These are phyloP conservation scores for Ceratocystis alfenasii DNA, from an alignment of 2,329 filamentous ascomycete genomes.

Conservation along the genomic window DNA sequence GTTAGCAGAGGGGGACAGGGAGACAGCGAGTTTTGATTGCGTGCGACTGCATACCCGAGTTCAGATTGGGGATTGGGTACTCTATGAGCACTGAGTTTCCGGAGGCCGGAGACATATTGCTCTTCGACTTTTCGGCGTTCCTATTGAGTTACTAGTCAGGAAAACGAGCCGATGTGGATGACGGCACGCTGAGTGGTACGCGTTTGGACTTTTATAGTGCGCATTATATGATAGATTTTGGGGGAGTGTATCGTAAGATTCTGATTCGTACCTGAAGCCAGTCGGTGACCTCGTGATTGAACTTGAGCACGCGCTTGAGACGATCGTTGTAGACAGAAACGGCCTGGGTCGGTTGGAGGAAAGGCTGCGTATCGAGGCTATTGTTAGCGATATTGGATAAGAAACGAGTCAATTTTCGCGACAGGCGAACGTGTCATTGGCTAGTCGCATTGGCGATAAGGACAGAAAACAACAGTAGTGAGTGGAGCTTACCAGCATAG, in stretches of 20 bases:
- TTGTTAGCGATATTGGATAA: neutral
- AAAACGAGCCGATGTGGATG: neutral
- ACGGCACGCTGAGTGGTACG: neutral
- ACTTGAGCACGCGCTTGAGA: conserved; percentile 69
- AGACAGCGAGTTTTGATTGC: neutral
- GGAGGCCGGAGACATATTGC: conserved; percentile 68
- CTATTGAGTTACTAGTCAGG: conserved; percentile 35
- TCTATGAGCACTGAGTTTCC: conserved; percentile 64
- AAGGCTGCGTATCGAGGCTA: conserved; percentile 43
- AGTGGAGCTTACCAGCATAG: conserved; percentile 66
- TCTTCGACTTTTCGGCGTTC: conserved; percentile 90
- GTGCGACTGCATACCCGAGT: conserved; percentile 57
- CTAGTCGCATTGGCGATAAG: neutral
- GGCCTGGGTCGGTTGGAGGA: conserved; percentile 70
- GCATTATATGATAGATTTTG: neutral
- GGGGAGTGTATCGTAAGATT: neutral
- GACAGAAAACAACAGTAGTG: neutral
- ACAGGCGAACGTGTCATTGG: neutral
- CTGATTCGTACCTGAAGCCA: conserved; percentile 69
- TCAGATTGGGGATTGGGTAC: conserved; percentile 66
- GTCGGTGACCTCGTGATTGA: conserved; percentile 87
- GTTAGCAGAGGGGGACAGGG: neutral
- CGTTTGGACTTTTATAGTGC: neutral
- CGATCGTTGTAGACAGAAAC: conserved; percentile 74
- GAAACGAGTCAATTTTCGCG: neutral